A percentile compares a stretch with the other conserved stretches of the same genome.
These are phyloP conservation scores for Prunus padus DNA, from an alignment of 306 rosid genomes.

Conservation along the genomic window DNA sequence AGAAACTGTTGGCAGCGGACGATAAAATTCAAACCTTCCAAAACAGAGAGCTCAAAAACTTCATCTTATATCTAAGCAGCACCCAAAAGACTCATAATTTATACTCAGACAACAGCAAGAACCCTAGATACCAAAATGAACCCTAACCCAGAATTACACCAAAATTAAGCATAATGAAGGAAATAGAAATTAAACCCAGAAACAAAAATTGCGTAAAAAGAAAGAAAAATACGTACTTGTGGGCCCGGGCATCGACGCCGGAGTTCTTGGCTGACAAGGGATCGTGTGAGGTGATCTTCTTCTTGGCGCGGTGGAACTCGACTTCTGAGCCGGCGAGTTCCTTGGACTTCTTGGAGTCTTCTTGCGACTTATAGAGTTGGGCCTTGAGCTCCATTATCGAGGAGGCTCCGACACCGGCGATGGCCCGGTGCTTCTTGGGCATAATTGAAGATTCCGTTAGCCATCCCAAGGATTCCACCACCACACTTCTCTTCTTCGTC, in stretches of 20 bases:
- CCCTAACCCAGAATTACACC: not conserved
- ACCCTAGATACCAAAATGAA: not conserved
- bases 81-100: not conserved
- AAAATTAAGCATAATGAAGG: not conserved
- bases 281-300: constrained; percentile 43
- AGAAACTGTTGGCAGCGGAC: not conserved
- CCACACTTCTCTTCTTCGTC: constrained; percentile 51
- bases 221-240: constrained; percentile 42
- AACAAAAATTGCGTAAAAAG: not conserved
- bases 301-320: constrained; percentile 83
- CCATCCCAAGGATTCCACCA: constrained; percentile 91
- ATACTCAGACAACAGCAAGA: not conserved
- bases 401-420: constrained; percentile 84
- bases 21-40: not conserved
- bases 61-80: not conserved
- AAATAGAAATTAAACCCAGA: not conserved
- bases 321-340: constrained; percentile 56
- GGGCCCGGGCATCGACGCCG: constrained; percentile 83
- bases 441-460: constrained; percentile 91
- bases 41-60: not conserved
- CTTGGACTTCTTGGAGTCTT: constrained; percentile 70
- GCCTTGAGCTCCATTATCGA: constrained; percentile 90
- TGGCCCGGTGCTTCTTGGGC: constrained; percentile 93
- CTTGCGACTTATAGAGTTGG: constrained; percentile 82
- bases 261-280: constrained; percentile 60